Evolutionary conservation across 1,284 basidiomycete genomes (phyloP).

Genomic region (Sphaerobolus stellatus): DNA sequence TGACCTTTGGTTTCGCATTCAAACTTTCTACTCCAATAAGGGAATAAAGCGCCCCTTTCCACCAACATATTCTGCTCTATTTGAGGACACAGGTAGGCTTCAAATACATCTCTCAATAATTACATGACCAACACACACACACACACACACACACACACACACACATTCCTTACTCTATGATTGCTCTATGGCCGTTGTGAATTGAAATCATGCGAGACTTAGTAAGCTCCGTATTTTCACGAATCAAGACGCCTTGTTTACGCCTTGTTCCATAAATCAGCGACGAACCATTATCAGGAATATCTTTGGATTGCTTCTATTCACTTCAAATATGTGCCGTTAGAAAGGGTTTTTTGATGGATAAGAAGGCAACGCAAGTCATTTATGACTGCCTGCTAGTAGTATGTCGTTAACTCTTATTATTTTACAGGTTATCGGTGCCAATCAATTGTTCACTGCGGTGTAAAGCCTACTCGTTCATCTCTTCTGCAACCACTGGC

Average conservation of each 20-base stretch:
- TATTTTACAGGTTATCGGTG: slow-evolving; percentile 28
- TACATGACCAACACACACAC: too few relatives aligned
- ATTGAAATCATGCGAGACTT: too few relatives aligned
- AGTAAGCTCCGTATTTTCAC: too few relatives aligned
- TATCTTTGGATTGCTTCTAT: slow-evolving; percentile 3
- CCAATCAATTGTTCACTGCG: slow-evolving; percentile 49
- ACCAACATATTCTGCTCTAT: slow-evolving; percentile 42
- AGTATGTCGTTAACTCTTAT: too few relatives aligned
- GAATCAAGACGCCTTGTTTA: too few relatives aligned
- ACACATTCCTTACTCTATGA: too few relatives aligned
- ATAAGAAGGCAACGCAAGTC: slow-evolving; percentile 8
- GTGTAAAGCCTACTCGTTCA: slow-evolving; percentile 50
- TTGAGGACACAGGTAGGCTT: not conserved
- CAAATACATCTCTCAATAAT: not conserved
- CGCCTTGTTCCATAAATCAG: too few relatives aligned
- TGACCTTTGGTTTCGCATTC: slow-evolving; percentile 52
- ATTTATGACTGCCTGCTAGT: not conserved
- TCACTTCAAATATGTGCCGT: not conserved
- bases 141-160: too few relatives aligned
- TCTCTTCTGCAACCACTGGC: slow-evolving; percentile 28
- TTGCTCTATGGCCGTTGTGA: too few relatives aligned
- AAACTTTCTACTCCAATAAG: slow-evolving; percentile 42
- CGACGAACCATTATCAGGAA: too few relatives aligned
- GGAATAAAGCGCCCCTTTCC: slow-evolving; percentile 40
- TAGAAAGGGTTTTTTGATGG: slow-evolving; percentile 2